Evolutionary conservation across 257 asterid genomes (phyloP).

Genomic region (Scutellaria galericulata): DNA sequence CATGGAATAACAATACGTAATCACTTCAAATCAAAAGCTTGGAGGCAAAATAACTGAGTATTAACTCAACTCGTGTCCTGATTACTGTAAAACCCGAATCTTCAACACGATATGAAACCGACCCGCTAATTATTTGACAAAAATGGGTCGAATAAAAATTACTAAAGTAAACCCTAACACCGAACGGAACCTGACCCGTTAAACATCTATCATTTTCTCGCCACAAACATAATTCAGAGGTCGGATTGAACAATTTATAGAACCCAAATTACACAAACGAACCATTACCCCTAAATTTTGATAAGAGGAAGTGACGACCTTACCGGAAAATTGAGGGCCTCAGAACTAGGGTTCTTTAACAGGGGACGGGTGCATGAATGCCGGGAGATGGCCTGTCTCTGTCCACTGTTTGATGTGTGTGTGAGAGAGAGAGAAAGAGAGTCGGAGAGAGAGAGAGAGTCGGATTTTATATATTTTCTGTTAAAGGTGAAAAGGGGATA

Average conservation of each 20-base stretch:
- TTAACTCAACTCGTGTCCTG: neutral
- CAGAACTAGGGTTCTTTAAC: slow-evolving; percentile 38
- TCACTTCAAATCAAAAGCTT: slow-evolving; percentile 11
- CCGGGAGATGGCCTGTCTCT: slow-evolving; percentile 7
- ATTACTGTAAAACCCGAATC: slow-evolving; percentile 31
- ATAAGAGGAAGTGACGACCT: slow-evolving; percentile 35
- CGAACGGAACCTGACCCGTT: slow-evolving; percentile 45
- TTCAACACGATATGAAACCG: slow-evolving; percentile 34
- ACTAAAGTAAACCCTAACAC: slow-evolving; percentile 45
- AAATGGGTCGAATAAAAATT: slow-evolving; percentile 39
- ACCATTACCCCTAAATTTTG: slow-evolving; percentile 21
- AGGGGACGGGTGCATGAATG: slow-evolving; percentile 36
- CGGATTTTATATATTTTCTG: neutral
- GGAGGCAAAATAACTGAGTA: slow-evolving; percentile 21
- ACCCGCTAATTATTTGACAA: slow-evolving; percentile 35
- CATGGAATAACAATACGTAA: neutral
- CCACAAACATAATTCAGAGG: slow-evolving; percentile 34
- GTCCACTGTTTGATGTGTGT: slow-evolving; percentile 31
- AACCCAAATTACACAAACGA: slow-evolving; percentile 33
- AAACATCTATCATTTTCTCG: slow-evolving; percentile 4
- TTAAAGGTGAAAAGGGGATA: slow-evolving; percentile 25
- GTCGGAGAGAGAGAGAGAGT: slow-evolving; percentile 22
- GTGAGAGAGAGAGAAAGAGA: slow-evolving; percentile 26
- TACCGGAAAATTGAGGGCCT: slow-evolving; percentile 29
- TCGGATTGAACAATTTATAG: slow-evolving; percentile 36